These are phyloP conservation scores for Hypomyces rosellus DNA, from an alignment of 2,329 filamentous ascomycete genomes.

Conservation along the genomic window DNA sequence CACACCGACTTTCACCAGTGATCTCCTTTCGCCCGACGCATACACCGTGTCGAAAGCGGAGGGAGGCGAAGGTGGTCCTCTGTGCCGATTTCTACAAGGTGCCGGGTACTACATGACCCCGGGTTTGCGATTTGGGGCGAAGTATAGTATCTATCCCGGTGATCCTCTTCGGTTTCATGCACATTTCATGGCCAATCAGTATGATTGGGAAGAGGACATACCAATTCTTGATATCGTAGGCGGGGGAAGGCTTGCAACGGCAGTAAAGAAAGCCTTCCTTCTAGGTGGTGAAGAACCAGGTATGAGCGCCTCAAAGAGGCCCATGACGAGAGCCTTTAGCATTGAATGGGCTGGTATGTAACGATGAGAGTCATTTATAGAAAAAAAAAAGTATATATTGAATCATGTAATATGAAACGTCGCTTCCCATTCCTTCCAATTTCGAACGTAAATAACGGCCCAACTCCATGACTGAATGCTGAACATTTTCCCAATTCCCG, in stretches of 20 bases:
- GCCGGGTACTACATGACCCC: conserved; percentile 83
- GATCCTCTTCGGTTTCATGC: conserved; percentile 93
- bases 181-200: conserved; percentile 81
- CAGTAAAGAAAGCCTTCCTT: conserved; percentile 92
- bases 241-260: conserved; percentile 81
- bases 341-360: conserved; percentile 95
- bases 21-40: conserved; percentile 20
- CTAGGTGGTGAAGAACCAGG: conserved; percentile 61
- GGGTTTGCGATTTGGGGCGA: conserved; percentile 86
- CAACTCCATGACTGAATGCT: neutral
- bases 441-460: neutral
- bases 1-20: conserved; percentile 31
- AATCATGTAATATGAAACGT: conserved; percentile 5
- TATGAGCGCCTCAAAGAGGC: conserved; percentile 26
- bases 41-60: conserved; percentile 11
- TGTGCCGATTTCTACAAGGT: conserved; percentile 75
- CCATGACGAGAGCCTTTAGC: conserved; percentile 64
- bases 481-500: neutral
- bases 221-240: conserved; percentile 78
- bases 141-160: conserved; percentile 92
- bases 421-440: too few species aligned
- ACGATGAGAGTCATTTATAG: neutral
- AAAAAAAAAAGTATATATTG: conserved; percentile 18
- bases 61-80: conserved; percentile 35
- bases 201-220: conserved; percentile 83